Evolutionary conservation across 179 eudicot genomes (phyloP), one percentile per base, ranked within the genome.

Genomic region (Carnegiea gigantea): DNA sequence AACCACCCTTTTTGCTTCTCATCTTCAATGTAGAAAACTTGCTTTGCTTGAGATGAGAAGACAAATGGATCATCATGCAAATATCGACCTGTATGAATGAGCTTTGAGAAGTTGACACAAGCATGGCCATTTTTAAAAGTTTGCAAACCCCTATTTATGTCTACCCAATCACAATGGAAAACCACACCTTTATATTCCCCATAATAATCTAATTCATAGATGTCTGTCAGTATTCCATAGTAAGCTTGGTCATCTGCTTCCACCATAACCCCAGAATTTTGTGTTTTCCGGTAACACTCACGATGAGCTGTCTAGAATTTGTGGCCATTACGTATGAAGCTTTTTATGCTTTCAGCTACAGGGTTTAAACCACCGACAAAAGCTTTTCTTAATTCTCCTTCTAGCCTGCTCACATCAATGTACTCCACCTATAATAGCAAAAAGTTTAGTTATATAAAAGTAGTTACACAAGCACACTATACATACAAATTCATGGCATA

Each of bases 211-310:
- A 77, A 60, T 43, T 77, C 72, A 40, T 40, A 40, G 15, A 77
- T 59, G 30, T 60, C 5, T 2, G 24, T 38, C 9, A 33, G 36
- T 33, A 2, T 62, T 21, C 72, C 53, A n/a, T 77, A 77, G 11
- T 62, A 62, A 1, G 26, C 33, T 11, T 38, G 53, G 5, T 72
- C 79, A 77, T 77, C 79, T 3, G 72, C 79, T 40, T 77, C 54
- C 2, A 20, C 79, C 36, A 77, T 77, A 60, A 77, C 71, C 38
- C 79, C 54, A 10, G 36, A 60, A 62, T 77, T 33, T 77, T 60
- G 79, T 1, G 76, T 73, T 57, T 73, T 44, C 3, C 30, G 3
- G 20, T 43, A 40, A 20, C 57, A 4, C 18, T 73, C 30, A 20
- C 33, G 33, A 20, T n/a, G 3, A 23, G 23, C 12, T 62, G 68